phyloP scores from a whole-genome alignment of 805 yeast genomes.

The Sugiyamaella chiloensis region DNA sequence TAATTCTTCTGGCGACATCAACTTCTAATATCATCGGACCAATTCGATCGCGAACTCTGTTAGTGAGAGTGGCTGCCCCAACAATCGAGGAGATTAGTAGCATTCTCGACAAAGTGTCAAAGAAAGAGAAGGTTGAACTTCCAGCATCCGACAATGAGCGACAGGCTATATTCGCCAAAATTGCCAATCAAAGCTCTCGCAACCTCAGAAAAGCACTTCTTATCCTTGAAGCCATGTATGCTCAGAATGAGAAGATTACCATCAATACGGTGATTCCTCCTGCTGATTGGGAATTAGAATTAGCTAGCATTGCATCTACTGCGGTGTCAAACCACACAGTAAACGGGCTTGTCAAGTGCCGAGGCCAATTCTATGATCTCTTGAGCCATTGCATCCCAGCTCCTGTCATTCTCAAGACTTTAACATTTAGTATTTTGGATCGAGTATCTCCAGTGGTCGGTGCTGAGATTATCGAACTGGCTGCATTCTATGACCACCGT shows the following conservation, averaged over 20 bases:
- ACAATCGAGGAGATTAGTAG: conserved; percentile 50
- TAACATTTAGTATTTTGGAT: conserved; percentile 38
- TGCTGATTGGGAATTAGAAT: conserved; percentile 90
- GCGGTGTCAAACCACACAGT: conserved; percentile 65
- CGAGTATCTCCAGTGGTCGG: conserved; percentile 26
- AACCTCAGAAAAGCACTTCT: conserved; percentile 77
- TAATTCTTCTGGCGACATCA: conserved; percentile 81
- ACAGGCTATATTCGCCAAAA: conserved; percentile 43
- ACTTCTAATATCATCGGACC: conserved; percentile 92
- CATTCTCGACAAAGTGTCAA: conserved; percentile 55
- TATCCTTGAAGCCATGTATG: conserved; percentile 71
- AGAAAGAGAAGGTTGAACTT: conserved; percentile 50
- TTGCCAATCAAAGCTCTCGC: conserved; percentile 58
- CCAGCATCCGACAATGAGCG: conserved; percentile 39
- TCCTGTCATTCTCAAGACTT: conserved; percentile 64
- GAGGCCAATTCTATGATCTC: conserved; percentile 73
- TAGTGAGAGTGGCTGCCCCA: conserved; percentile 88
- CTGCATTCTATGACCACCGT: conserved; percentile 73
- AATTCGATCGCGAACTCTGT: conserved; percentile 85
- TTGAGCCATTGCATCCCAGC: conserved; percentile 94
- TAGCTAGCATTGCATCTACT: conserved; percentile 58
- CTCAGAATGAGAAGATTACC: conserved; percentile 31
- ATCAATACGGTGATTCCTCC: conserved; percentile 51
- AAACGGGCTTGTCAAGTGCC: conserved; percentile 43
- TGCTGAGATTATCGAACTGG: conserved; percentile 47